phyloP scores from a whole-genome alignment of 371 early-diverging fungal species.

The Mucor ambiguus region DNA sequence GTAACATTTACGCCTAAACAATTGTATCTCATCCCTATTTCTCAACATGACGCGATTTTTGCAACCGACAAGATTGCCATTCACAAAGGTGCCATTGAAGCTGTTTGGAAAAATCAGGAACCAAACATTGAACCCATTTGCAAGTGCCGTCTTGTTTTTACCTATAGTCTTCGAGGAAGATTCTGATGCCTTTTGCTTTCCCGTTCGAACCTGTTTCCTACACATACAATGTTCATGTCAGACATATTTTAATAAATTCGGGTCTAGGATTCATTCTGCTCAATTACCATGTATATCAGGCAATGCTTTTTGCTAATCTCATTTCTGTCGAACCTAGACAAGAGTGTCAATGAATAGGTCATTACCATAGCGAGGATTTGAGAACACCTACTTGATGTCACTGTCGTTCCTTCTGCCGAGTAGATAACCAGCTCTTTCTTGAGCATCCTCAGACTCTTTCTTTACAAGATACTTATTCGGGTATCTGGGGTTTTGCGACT shows the following conservation, averaged over 20 bases:
- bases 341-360: slow-evolving; percentile 5
- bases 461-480: slow-evolving; percentile 28
- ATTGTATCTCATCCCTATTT: slow-evolving; percentile 67
- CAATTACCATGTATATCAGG: slow-evolving; percentile 64
- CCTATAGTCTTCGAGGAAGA: slow-evolving; percentile 52
- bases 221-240: background rate
- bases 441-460: slow-evolving; percentile 23
- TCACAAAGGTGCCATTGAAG: slow-evolving; percentile 80
- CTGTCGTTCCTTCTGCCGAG: slow-evolving; percentile 66
- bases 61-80: slow-evolving; percentile 54
- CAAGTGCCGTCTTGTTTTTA: slow-evolving; percentile 1
- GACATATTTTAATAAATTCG: background rate
- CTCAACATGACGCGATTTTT: slow-evolving; percentile 53
- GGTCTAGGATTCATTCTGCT: background rate
- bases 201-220: slow-evolving; percentile 46
- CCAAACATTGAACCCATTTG: background rate
- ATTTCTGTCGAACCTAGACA: slow-evolving; percentile 32
- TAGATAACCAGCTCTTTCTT: slow-evolving; percentile 61
- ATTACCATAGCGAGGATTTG: too few species aligned
- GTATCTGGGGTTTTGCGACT: slow-evolving; percentile 46
- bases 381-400: slow-evolving; percentile 55
- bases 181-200: slow-evolving; percentile 33
- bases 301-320: slow-evolving; percentile 77
- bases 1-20: slow-evolving; percentile 39
- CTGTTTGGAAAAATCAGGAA: slow-evolving; percentile 33